Base-by-base conservation (phyloP, 75 land plant genomes). In the Chamaecyparis obtusa region DNA sequence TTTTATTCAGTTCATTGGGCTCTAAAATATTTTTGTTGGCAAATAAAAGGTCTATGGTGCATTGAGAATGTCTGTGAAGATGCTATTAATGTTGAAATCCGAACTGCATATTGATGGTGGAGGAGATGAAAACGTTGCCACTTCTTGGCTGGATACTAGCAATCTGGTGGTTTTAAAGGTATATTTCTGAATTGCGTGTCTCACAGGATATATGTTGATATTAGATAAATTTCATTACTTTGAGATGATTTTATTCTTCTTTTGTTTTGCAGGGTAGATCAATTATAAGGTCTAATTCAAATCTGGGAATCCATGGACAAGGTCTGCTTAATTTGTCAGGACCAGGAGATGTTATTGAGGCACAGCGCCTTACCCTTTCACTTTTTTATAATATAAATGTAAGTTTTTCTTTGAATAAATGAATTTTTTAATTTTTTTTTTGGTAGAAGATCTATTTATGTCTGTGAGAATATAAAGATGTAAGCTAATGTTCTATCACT, bases 271-370 rank as follows among this genome's bases (percentile, higher is more conserved):
- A 97, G 99, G 94, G 90, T 80, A 89, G 92, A 44, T 98, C 99
- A 35, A 85, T 91, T 46, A 96, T 98, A 82, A 91, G 88, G 85
- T 98, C 99, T 41, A 94, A 94, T 92, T 93, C 97, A 57, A 98
- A 98, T 90, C 90, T 98, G 86, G 99, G 96, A 86, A 91, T 98
- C 85, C 99, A 98, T 95, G 99, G 99, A 36, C 99, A 98, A 93
- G 99, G 99, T 32, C 87, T 90, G 67, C 88, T 98, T 41, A 94
- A 94, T 87, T 86, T 98, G 64, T 93, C 95, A 80, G 99, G 99
- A 86, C 89, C 95, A 81, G 99, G 99, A 86, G 95, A 98, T 89
- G 32, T 81, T 32, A 94, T 98, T 84, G 95, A 94, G 87, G 98
- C 99, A 36, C 93, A 98, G 60, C 93, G 97, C 55, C 89, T 98